Conservation (phyloP, 352 stramenopile genomes). For the Globisporangium lucens region DNA sequence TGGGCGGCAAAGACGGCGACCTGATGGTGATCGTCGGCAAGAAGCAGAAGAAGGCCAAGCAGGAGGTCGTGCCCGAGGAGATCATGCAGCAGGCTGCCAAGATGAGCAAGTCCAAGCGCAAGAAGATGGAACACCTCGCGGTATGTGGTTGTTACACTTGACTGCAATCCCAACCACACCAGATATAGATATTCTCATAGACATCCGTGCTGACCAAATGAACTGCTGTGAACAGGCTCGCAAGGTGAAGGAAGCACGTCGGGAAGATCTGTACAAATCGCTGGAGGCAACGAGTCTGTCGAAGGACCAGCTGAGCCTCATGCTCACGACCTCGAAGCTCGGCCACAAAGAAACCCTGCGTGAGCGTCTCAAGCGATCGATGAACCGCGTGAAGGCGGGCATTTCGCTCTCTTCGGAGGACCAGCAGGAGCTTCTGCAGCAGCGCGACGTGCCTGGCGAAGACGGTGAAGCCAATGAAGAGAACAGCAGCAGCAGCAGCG, state of each 20-base stretch:
- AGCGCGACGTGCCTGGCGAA: slow-evolving; percentile 19
- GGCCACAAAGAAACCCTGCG: slow-evolving; percentile 82
- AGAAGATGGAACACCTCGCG: slow-evolving; percentile 75
- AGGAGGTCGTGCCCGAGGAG: slow-evolving; percentile 48
- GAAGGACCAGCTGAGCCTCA: slow-evolving; percentile 60
- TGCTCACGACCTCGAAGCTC: slow-evolving; percentile 74
- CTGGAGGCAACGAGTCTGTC: slow-evolving; percentile 58
- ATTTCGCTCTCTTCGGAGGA: slow-evolving; percentile 50
- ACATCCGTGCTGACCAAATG: background rate
- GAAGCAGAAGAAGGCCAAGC: slow-evolving; percentile 55
- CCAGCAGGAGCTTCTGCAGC: slow-evolving; percentile 58
- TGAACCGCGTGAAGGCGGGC: slow-evolving; percentile 76
- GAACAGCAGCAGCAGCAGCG: slow-evolving; percentile 13
- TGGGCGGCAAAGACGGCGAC: slow-evolving; percentile 57
- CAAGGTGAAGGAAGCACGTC: slow-evolving; percentile 76
- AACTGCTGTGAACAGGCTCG: slow-evolving; percentile 26
- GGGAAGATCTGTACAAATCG: slow-evolving; percentile 79
- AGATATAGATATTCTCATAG: background rate
- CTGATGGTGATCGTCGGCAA: slow-evolving; percentile 54
- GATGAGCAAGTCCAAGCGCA: slow-evolving; percentile 81
- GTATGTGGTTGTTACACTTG: slow-evolving; percentile 5
- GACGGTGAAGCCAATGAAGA: slow-evolving; percentile 22
- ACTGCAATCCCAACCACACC: no score
- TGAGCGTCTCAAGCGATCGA: slow-evolving; percentile 70
- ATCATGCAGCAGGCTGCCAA: slow-evolving; percentile 59